Evolutionary conservation across 1,284 basidiomycete genomes (phyloP).

Genomic region (Gymnopus androsaceus): DNA sequence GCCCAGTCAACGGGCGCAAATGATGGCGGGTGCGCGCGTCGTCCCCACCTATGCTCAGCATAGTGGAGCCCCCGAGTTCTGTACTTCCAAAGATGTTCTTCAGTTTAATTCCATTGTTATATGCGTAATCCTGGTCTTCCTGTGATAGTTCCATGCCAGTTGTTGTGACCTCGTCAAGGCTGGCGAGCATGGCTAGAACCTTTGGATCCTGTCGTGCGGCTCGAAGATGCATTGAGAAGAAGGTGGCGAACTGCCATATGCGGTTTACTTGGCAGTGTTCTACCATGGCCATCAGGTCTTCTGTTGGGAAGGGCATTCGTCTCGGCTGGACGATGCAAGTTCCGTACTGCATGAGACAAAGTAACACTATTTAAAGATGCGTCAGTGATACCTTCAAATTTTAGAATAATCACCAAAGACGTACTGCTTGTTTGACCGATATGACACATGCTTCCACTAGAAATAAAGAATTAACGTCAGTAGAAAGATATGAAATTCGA

Average conservation of each 20-base stretch:
- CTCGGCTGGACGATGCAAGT: conserved; percentile 73
- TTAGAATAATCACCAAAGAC: conserved; percentile 42
- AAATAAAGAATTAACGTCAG: background rate
- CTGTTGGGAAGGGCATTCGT: conserved; percentile 58
- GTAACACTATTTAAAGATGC: conserved; percentile 54
- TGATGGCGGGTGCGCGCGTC: conserved; percentile 36
- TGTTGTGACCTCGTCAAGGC: conserved; percentile 61
- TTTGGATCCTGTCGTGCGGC: conserved; percentile 62
- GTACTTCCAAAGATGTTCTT: conserved; percentile 75
- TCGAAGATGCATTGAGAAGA: conserved; percentile 61
- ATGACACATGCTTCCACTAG: conserved; percentile 72
- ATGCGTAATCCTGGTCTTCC: conserved; percentile 69
- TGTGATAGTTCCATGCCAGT: conserved; percentile 60
- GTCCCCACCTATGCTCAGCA: conserved; percentile 52
- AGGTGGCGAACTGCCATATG: conserved; percentile 68
- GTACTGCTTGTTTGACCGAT: conserved; percentile 66
- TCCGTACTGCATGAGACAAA: conserved; percentile 69
- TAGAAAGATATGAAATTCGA: background rate
- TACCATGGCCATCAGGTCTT: conserved; percentile 73
- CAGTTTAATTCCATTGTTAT: conserved; percentile 56
- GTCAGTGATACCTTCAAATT: conserved; percentile 20
- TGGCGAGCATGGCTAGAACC: conserved; percentile 55
- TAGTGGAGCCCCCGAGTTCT: conserved; percentile 64
- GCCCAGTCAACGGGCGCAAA: conserved; percentile 54
- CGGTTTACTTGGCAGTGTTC: conserved; percentile 65